phyloP scores from a whole-genome alignment of 768 basidiomycete species.

The Kwoniella bestiolae region DNA sequence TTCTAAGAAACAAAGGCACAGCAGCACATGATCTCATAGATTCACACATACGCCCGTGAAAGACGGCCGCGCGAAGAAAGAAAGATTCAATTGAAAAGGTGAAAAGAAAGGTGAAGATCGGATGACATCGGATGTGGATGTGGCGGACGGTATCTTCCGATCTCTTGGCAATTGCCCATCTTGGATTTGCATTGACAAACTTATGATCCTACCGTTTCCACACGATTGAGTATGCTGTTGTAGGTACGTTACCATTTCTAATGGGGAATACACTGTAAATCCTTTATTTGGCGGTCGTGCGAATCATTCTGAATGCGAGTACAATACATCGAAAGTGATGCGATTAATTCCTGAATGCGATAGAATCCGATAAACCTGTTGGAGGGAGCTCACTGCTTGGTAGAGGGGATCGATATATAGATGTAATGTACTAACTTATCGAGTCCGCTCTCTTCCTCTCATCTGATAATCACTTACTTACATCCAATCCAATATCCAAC shows the following conservation, averaged over 20 bases:
- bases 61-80: neutral
- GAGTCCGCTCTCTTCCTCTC: neutral
- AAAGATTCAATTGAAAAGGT: neutral
- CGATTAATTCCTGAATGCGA: constrained; percentile 15
- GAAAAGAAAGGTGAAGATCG: constrained; percentile 5
- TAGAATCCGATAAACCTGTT: constrained; percentile 12
- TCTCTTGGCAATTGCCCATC: neutral
- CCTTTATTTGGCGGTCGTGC: neutral
- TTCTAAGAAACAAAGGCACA: neutral
- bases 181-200: neutral
- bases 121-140: constrained; percentile 5
- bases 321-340: constrained; percentile 1
- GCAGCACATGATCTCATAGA: neutral
- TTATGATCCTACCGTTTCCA: neutral
- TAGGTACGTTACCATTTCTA: neutral
- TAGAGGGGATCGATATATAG: neutral
- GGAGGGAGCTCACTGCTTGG: too few species aligned
- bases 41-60: neutral
- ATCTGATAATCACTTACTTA: neutral
- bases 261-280: neutral
- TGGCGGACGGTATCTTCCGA: constrained; percentile 8
- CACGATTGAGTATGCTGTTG: neutral
- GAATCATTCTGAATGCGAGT: neutral
- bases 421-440: neutral
- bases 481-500: neutral